Percentiles rank a stretch among this genome's conserved stretches.
These are phyloP conservation scores for Debaryomyces subglobosus DNA, from an alignment of 1,139 yeast genomes.

Conservation along the genomic window DNA sequence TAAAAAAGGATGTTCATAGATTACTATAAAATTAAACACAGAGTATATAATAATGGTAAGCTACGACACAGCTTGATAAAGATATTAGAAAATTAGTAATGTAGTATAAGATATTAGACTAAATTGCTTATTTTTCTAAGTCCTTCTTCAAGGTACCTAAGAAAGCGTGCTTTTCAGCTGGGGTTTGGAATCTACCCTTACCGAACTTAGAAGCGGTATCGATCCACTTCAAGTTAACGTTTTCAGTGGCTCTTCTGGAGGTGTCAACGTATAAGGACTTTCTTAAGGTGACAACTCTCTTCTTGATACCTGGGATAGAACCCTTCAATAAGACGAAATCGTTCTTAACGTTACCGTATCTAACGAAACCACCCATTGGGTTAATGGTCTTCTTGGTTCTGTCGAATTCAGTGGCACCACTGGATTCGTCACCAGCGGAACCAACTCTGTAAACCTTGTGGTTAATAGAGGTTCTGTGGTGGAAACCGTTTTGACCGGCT, in stretches of 20 bases:
- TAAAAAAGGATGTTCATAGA: conserved; percentile 2
- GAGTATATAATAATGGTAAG: conserved; percentile 1
- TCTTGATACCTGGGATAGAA: conserved; percentile 99
- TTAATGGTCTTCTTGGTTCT: conserved; percentile 99
- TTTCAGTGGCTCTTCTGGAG: conserved; percentile 95
- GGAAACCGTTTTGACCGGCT: conserved; percentile 99
- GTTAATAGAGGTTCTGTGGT: conserved; percentile 99
- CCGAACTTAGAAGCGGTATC: conserved; percentile 99
- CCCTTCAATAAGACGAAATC: conserved; percentile 98
- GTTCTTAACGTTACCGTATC: conserved; percentile 97
- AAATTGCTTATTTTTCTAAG: conserved; percentile 33
- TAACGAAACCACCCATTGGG: conserved; percentile 99
- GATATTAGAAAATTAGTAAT: not conserved
- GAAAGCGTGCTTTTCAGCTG: conserved; percentile 99
- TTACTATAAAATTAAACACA: conserved; percentile 2
- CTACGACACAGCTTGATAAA: conserved; percentile 1
- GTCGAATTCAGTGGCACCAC: conserved; percentile 97
- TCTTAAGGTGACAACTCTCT: conserved; percentile 99
- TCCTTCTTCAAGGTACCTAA: conserved; percentile 99
- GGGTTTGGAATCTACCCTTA: conserved; percentile 99
- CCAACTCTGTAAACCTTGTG: conserved; percentile 99
- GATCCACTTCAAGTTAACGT: conserved; percentile 98
- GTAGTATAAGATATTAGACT: not conserved
- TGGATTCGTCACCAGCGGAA: conserved; percentile 90
- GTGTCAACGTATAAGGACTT: conserved; percentile 98